phyloP scores from a whole-genome alignment of 306 rosid genomes.

The Lablab purpureus region DNA sequence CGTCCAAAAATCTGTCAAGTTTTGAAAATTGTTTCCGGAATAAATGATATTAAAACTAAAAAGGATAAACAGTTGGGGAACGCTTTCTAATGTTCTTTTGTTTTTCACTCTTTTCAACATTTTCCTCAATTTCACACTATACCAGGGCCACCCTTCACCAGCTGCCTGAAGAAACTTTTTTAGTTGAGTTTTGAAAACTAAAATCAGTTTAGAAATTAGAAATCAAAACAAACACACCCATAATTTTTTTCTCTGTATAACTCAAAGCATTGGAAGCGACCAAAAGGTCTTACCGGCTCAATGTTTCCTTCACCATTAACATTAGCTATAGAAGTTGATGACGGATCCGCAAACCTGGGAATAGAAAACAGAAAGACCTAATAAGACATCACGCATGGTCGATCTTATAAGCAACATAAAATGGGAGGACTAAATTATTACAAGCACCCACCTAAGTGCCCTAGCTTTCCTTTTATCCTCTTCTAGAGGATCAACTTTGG shows the following conservation, averaged over 20 bases:
- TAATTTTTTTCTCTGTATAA: background rate
- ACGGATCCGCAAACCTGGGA: conserved; percentile 69
- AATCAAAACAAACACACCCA: background rate
- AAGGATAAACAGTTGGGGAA: background rate
- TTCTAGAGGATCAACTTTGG: conserved; percentile 71
- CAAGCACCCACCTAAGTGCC: conserved; percentile 78
- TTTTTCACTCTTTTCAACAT: background rate
- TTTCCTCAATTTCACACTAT: background rate
- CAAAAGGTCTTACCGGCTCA: conserved; percentile 64
- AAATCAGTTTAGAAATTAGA: background rate
- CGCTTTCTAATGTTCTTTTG: background rate
- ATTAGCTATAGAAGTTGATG: conserved; percentile 53
- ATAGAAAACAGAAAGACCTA: conserved; percentile 29
- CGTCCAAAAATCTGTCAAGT: background rate
- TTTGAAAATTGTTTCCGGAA: too few species aligned
- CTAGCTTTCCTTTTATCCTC: conserved; percentile 89
- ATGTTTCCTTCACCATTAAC: conserved; percentile 64
- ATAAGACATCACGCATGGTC: conserved; percentile 2
- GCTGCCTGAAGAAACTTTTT: background rate
- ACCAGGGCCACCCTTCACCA: background rate
- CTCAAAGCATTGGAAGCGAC: background rate
- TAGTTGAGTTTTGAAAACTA: background rate
- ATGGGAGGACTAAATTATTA: background rate
- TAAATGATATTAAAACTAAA: background rate
- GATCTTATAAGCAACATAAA: background rate